A percentile compares a stretch with the other conserved stretches of the same genome.
Evolutionary conservation across 2,329 filamentous ascomycete genomes (phyloP).

Genomic region (Aspergillus sp.): DNA sequence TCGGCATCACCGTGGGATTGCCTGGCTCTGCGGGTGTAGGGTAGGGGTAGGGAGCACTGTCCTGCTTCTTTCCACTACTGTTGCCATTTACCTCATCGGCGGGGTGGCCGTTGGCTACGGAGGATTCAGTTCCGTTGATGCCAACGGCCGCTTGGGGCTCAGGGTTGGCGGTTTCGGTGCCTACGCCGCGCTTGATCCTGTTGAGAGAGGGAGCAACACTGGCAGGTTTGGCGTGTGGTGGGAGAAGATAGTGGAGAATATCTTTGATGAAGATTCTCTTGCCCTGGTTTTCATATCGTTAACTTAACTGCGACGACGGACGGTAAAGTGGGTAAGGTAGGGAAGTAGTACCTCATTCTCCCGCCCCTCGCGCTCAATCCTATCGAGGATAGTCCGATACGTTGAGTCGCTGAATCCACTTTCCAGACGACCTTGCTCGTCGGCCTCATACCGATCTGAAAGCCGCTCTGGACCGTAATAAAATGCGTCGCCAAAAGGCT

Average conservation of each 20-base stretch:
- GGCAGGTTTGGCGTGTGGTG: constrained; percentile 67
- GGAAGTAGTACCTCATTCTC: constrained; percentile 50
- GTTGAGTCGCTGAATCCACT: constrained; percentile 48
- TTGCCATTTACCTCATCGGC: not conserved
- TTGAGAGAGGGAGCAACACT: constrained; percentile 75
- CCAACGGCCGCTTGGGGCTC: constrained; percentile 19
- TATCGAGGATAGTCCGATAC: constrained; percentile 67
- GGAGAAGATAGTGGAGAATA: constrained; percentile 88
- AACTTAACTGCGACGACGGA: constrained; percentile 32
- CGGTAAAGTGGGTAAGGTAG: not conserved
- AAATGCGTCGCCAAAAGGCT: constrained; percentile 95
- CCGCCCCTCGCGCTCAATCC: constrained; percentile 68
- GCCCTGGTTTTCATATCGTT: constrained; percentile 56
- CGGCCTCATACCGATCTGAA: constrained; percentile 72
- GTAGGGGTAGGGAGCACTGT: constrained; percentile 55
- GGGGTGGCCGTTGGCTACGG: constrained; percentile 23
- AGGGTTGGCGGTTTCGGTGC: constrained; percentile 41
- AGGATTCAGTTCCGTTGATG: constrained; percentile 15
- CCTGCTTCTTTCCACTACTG: not conserved
- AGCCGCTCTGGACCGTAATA: constrained; percentile 93
- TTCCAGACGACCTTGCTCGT: constrained; percentile 51
- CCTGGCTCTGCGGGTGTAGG: constrained; percentile 59
- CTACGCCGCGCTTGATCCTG: constrained; percentile 59
- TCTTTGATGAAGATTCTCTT: constrained; percentile 98
- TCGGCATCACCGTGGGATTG: constrained; percentile 84